These are phyloP conservation scores for Wickerhamiella brachini DNA, from an alignment of 805 yeast species.

Conservation along the genomic window DNA sequence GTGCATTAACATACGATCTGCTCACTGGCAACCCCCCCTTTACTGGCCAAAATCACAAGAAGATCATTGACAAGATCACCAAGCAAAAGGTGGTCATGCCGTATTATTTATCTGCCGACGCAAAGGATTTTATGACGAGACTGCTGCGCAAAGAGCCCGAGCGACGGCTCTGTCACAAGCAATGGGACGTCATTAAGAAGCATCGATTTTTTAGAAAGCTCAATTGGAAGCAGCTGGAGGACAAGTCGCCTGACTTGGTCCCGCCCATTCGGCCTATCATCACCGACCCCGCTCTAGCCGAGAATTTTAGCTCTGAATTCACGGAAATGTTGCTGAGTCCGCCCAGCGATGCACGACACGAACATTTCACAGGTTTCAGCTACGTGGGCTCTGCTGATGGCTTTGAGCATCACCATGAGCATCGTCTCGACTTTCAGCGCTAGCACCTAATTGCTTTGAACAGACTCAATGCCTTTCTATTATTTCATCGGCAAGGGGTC, in stretches of 20 bases:
- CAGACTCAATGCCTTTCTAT: background rate
- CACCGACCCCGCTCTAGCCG: slow-evolving; percentile 71
- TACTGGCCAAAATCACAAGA: slow-evolving; percentile 67
- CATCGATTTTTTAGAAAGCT: slow-evolving; percentile 69
- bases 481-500: background rate
- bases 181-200: slow-evolving; percentile 39
- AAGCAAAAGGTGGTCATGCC: slow-evolving; percentile 55
- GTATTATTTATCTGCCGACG: slow-evolving; percentile 62
- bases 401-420: background rate
- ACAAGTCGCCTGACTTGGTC: slow-evolving; percentile 32
- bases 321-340: slow-evolving; percentile 42
- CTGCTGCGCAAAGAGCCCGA: slow-evolving; percentile 55
- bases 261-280: slow-evolving; percentile 80
- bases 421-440: too few relatives aligned
- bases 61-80: slow-evolving; percentile 59
- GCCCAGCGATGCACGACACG: slow-evolving; percentile 8
- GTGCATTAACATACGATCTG: slow-evolving; percentile 68
- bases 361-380: slow-evolving; percentile 17
- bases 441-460: too few relatives aligned
- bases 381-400: slow-evolving; percentile 15
- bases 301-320: slow-evolving; percentile 69
- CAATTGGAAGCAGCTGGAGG: slow-evolving; percentile 48
- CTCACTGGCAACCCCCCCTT: slow-evolving; percentile 81
- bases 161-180: slow-evolving; percentile 48
- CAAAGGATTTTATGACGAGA: slow-evolving; percentile 57